Percentiles rank a stretch among this genome's conserved stretches.
These are phyloP conservation scores for Aspergillus sp. DNA, from an alignment of 2,329 filamentous ascomycete genomes.

Conservation along the genomic window DNA sequence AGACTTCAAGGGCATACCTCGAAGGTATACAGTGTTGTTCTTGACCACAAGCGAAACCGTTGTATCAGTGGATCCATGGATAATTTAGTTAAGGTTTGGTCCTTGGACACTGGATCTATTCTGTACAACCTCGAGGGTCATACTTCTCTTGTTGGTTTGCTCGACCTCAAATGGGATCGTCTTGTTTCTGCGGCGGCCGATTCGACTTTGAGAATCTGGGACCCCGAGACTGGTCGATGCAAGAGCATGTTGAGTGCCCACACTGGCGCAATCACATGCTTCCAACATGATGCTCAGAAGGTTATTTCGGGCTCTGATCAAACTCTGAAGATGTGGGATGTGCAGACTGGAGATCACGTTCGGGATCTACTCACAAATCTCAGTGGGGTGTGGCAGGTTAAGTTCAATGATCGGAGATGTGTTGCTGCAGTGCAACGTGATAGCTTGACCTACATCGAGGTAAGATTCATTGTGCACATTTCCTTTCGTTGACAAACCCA, in stretches of 20 bases:
- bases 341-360: slow-evolving; percentile 81
- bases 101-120: slow-evolving; percentile 73
- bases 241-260: slow-evolving; percentile 86
- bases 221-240: slow-evolving; percentile 84
- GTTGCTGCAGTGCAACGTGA: slow-evolving; percentile 94
- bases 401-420: slow-evolving; percentile 90
- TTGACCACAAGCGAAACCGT: slow-evolving; percentile 82
- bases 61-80: slow-evolving; percentile 99
- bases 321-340: slow-evolving; percentile 98
- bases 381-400: slow-evolving; percentile 97
- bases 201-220: slow-evolving; percentile 92
- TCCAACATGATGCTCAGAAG: slow-evolving; percentile 94
- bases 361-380: slow-evolving; percentile 88
- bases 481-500: not conserved
- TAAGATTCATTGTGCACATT: slow-evolving; percentile 38
- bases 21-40: slow-evolving; percentile 95
- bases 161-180: slow-evolving; percentile 81
- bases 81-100: slow-evolving; percentile 96
- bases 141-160: slow-evolving; percentile 77
- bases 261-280: slow-evolving; percentile 95
- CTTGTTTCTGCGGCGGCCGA: slow-evolving; percentile 93
- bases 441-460: slow-evolving; percentile 89
- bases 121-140: slow-evolving; percentile 90
- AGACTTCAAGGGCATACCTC: slow-evolving; percentile 77
- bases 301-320: slow-evolving; percentile 94